phyloP scores from a whole-genome alignment of 805 yeast genomes.

The Saccharomycopsis sp. region DNA sequence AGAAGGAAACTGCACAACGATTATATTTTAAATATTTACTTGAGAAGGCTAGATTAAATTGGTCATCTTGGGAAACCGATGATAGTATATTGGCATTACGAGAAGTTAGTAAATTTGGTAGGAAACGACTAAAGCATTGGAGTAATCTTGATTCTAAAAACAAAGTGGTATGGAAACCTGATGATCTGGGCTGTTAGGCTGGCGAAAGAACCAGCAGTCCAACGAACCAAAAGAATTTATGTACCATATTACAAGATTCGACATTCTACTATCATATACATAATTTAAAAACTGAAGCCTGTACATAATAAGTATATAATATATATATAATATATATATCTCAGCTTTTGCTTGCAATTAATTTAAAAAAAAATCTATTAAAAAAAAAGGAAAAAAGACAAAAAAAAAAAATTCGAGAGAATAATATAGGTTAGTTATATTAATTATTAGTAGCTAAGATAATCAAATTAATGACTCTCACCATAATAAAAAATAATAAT shows the following conservation, averaged over 20 bases:
- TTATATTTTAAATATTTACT: conserved; percentile 24
- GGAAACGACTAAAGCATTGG: conserved; percentile 5
- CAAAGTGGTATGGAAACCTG: conserved; percentile 10
- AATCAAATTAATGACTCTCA: conserved; percentile 44
- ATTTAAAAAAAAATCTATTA: not conserved
- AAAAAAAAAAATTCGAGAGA: conserved; percentile 28
- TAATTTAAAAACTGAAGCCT: too few relatives aligned
- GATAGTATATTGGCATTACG: conserved; percentile 3
- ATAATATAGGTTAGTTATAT: not conserved
- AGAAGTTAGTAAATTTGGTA: conserved; percentile 9
- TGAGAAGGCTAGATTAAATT: conserved; percentile 21
- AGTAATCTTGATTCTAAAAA: not conserved
- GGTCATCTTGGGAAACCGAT: conserved; percentile 1
- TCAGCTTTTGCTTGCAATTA: too few relatives aligned
- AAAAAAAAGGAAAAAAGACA: not conserved
- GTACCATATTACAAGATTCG: too few relatives aligned
- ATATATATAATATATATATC: too few relatives aligned
- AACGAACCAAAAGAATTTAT: too few relatives aligned
- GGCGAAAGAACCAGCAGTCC: too few relatives aligned
- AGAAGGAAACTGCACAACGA: conserved; percentile 18
- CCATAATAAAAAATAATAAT: conserved; percentile 49
- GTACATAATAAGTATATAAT: too few relatives aligned
- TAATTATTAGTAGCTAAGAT: not conserved
- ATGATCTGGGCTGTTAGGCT: too few relatives aligned
- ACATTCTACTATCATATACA: too few relatives aligned